Conservation (phyloP, 2,329 filamentous ascomycete species). For the Cryphonectria naterciae region DNA sequence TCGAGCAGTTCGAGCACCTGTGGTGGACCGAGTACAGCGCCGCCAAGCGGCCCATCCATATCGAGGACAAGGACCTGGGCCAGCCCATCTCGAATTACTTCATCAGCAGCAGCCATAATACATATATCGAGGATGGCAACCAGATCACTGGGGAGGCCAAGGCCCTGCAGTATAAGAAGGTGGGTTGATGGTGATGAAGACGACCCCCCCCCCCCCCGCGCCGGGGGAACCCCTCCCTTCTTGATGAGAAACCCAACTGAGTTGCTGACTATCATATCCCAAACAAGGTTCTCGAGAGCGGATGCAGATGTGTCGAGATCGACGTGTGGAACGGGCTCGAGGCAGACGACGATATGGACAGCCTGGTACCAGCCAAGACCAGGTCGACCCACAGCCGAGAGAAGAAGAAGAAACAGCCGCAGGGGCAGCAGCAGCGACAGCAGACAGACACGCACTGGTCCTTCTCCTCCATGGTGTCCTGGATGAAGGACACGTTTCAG, state of each 20-base stretch:
- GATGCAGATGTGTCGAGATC: slow-evolving; percentile 90
- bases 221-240: slow-evolving; percentile 44
- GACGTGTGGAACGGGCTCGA: slow-evolving; percentile 84
- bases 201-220: too few species aligned
- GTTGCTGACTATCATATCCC: slow-evolving; percentile 1
- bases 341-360: slow-evolving; percentile 37
- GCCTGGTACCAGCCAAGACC: slow-evolving; percentile 38
- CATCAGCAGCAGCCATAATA: slow-evolving; percentile 94
- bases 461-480: slow-evolving; percentile 21
- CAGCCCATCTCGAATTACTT: slow-evolving; percentile 86
- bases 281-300: slow-evolving; percentile 56
- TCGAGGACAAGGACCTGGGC: slow-evolving; percentile 58
- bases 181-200: not conserved
- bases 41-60: slow-evolving; percentile 46
- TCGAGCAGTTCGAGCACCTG: slow-evolving; percentile 53
- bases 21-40: slow-evolving; percentile 50
- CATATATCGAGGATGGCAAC: slow-evolving; percentile 81
- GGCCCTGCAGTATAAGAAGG: slow-evolving; percentile 74
- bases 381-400: slow-evolving; percentile 39
- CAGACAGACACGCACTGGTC: slow-evolving; percentile 21
- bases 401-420: slow-evolving; percentile 31
- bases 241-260: not conserved
- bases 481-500: slow-evolving; percentile 31
- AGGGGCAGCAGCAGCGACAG: slow-evolving; percentile 19
- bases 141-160: slow-evolving; percentile 79